Percentiles rank a stretch among this genome's conserved stretches.
These are phyloP conservation scores for Pythium angustatum DNA, from an alignment of 352 stramenopile species.

Conservation along the genomic window DNA sequence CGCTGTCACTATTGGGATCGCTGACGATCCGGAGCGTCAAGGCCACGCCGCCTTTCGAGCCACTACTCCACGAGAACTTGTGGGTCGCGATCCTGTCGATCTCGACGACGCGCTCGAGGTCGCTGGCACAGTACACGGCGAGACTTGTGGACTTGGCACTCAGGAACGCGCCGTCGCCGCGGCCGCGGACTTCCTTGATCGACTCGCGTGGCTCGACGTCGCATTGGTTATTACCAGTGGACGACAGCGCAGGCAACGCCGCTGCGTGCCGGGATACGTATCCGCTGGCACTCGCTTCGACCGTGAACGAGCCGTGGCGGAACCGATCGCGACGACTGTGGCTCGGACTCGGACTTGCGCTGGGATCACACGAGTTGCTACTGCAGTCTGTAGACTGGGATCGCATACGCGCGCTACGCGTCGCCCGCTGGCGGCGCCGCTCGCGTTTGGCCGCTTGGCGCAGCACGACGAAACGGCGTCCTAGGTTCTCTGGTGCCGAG, in stretches of 20 bases:
- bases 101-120: slow-evolving; percentile 41
- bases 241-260: too few relatives aligned
- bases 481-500: slow-evolving; percentile 10
- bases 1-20: background rate
- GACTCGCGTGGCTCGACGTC: slow-evolving; percentile 4
- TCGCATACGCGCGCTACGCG: background rate
- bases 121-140: slow-evolving; percentile 49
- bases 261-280: background rate
- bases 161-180: slow-evolving; percentile 65
- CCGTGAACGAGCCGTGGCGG: slow-evolving; percentile 15
- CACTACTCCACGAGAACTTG: slow-evolving; percentile 58
- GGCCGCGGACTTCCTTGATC: slow-evolving; percentile 47
- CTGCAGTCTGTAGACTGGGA: background rate
- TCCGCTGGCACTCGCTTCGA: slow-evolving; percentile 17
- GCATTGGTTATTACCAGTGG: too few relatives aligned
- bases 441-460: slow-evolving; percentile 13
- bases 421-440: background rate
- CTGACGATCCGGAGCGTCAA: slow-evolving; percentile 42
- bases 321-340: slow-evolving; percentile 9
- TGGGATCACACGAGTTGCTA: slow-evolving; percentile 7
- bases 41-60: slow-evolving; percentile 64
- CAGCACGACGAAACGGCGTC: slow-evolving; percentile 13
- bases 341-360: background rate
- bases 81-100: slow-evolving; percentile 50
- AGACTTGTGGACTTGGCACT: slow-evolving; percentile 68